Percentiles rank a stretch among this genome's conserved stretches.
Evolutionary conservation across 176 grass and related monocot genomes (phyloP).

Genomic region (Oryza glaberrima): DNA sequence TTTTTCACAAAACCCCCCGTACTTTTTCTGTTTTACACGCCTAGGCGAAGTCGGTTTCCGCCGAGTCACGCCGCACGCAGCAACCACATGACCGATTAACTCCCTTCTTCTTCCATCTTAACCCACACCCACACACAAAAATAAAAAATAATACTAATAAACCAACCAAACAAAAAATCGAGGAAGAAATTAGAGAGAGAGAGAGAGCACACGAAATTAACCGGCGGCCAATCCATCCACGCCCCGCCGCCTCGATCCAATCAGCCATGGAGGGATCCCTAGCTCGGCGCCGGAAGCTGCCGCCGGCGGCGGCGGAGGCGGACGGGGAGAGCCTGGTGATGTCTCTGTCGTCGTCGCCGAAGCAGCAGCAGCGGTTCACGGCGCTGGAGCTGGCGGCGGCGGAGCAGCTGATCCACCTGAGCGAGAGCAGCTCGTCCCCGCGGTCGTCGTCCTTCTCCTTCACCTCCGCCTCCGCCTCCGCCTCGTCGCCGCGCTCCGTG

Average conservation of each 20-base stretch:
- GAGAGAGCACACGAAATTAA: neutral
- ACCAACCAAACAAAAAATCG: neutral
- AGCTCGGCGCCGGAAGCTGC: neutral
- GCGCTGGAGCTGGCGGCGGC: constrained; percentile 68
- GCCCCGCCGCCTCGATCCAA: neutral
- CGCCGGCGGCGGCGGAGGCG: neutral
- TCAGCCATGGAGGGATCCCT: constrained; percentile 24
- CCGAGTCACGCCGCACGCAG: neutral
- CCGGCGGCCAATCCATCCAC: neutral
- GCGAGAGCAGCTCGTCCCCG: constrained; percentile 63
- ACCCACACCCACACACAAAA: too few relatives aligned
- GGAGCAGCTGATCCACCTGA: constrained; percentile 76
- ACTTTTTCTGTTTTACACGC: accelerated
- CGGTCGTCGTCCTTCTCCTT: neutral
- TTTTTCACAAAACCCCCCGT: neutral
- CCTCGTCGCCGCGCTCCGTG: constrained; percentile 37
- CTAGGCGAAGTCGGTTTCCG: neutral
- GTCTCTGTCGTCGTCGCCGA: neutral
- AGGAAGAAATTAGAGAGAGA: neutral
- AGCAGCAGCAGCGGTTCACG: constrained; percentile 36
- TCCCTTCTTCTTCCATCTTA: too few relatives aligned
- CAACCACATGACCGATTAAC: neutral
- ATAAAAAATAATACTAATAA: neutral
- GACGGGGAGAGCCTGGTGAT: neutral
- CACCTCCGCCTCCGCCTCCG: constrained; percentile 20